Conservation (phyloP, 2,329 filamentous ascomycete genomes). For the Seiridium cupressi region DNA sequence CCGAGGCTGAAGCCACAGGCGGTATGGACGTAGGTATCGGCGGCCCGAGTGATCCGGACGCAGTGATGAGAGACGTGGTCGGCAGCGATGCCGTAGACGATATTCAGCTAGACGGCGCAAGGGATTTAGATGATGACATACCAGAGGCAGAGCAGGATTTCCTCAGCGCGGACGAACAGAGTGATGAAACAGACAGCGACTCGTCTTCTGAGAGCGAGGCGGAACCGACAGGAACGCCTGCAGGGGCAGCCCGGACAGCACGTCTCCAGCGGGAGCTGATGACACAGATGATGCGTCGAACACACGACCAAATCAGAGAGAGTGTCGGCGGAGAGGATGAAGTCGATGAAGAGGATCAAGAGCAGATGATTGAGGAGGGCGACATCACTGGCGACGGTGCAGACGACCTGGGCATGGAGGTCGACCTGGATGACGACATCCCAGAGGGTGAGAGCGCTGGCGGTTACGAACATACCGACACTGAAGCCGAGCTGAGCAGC, state of each 20-base stretch:
- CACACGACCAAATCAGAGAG: constrained; percentile 62
- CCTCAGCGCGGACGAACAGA: constrained; percentile 42
- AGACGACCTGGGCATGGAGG: constrained; percentile 57
- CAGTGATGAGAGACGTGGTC: constrained; percentile 34
- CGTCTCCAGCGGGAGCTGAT: constrained; percentile 46
- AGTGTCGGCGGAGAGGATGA: constrained; percentile 56
- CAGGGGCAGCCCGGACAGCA: constrained; percentile 15
- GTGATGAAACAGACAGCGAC: constrained; percentile 31
- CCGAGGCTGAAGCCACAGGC: constrained; percentile 57
- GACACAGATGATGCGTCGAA: constrained; percentile 50
- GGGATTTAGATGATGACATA: constrained; percentile 72
- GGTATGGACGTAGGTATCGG: constrained; percentile 28
- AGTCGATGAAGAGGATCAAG: constrained; percentile 52
- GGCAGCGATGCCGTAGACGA: constrained; percentile 51
- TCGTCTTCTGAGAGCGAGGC: constrained; percentile 25
- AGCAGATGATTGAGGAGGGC: constrained; percentile 63
- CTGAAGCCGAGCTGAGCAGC: constrained; percentile 61
- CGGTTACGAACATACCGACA: constrained; percentile 77
- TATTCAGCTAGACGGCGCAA: constrained; percentile 52
- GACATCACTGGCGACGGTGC: constrained; percentile 42
- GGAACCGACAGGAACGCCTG: constrained; percentile 12
- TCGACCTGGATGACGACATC: constrained; percentile 70
- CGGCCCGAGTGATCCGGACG: constrained; percentile 33
- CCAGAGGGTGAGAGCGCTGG: constrained; percentile 61
- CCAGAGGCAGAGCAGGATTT: constrained; percentile 62